Base-by-base conservation (phyloP, 306 rosid species). In the Lupinus albus region DNA sequence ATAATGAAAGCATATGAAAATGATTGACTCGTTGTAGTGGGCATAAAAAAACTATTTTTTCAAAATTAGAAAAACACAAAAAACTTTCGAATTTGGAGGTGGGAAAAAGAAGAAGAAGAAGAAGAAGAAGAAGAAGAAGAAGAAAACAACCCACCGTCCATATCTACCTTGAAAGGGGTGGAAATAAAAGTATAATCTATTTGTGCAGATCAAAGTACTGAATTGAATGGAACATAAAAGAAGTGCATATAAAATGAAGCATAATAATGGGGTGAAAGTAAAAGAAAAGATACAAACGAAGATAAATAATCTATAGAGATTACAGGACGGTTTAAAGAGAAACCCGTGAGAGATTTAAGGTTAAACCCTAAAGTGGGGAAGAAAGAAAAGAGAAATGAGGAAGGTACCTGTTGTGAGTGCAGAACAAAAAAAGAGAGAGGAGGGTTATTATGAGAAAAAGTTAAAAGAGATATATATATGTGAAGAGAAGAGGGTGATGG, bases 311-410 rank as follows among this genome's bases (percentile, higher is more conserved):
- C 21, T 30, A 41, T 4, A 25, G 30, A 3, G 4, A 4, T 2
- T 25, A 25, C 4, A 25, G 4, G 30, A 21, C 16, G 59, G 16
- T 13, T 51, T 36, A 16, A 20, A 79, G 61, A 49, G 30, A 69
- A 57, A 68, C 1, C 45, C 59, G 50, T 5, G 18, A 69, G 65
- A 49, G 11, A 57, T 41, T 1, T 59, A 72, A 54, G 35, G 14
- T 30, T 14, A 71, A 69, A 82, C 78, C 88, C 88, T 61, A 78
- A 82, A 70, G 6, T 48, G 4, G 59, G 38, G 38, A 33, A 33
- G 38, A 33, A 46, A 76, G 2, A 36, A 6, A 11, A 33, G 59
- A 36, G 46, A 76, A 47, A 39, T 35, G 79, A 46, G 68, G 6
- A 30, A 67, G 18, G 30, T 39, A 88, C 89, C 93, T 79, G 49